Evolutionary conservation across 2,329 filamentous ascomycete genomes (phyloP), one percentile per base, ranked within the genome.

Genomic region (Diaporthe capsici): DNA sequence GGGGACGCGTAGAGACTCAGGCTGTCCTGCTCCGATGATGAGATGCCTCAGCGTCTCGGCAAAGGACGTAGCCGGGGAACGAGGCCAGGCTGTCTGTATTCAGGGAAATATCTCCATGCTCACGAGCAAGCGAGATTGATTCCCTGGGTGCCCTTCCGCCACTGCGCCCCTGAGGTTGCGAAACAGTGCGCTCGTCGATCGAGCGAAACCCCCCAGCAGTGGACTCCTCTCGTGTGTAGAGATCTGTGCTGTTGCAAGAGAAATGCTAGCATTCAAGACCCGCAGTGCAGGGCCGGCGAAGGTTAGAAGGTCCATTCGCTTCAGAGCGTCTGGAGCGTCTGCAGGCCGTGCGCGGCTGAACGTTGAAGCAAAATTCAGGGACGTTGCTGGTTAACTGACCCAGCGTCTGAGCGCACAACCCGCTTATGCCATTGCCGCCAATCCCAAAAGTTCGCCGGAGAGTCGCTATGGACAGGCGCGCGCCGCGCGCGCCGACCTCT

Each of bases 401-500:
- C 71, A 73, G 49, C 25, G 49, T 57, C 71, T 73, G 71, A 55
- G 47, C 71, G 58, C 58, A 65, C 65, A 53, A 53, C 25, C 13
- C 28, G 65, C 31, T 53, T 12, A 39, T 28, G 47, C 28, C 7
- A 20, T n/a, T 65, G 58, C 42, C 57, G 25, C 31, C 47, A 37
- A 51, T 25, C 31, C 57, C 51, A 47, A 12, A 25, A 22, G 25
- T 13, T 58, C 20, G 39, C 53, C 53, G 34, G 15, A n/a, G n/a
- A 44, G 53, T 55, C 25, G 53, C 51, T 49, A 9, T 60, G n/a
- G 65, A 15, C 10, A 55, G 49, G 65, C 49, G 65, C 49, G 34
- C 37, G 34, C 39, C n/a, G 49, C n/a, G 22, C 42, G 34, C 28
- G 15, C 31, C 47, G 65, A 53, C 47, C 65, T 68, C n/a, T 34